A percentile compares a stretch with the other conserved stretches of the same genome.
phyloP scores from a whole-genome alignment of 176 grass and related monocot genomes.

The Eleusine coracana region DNA sequence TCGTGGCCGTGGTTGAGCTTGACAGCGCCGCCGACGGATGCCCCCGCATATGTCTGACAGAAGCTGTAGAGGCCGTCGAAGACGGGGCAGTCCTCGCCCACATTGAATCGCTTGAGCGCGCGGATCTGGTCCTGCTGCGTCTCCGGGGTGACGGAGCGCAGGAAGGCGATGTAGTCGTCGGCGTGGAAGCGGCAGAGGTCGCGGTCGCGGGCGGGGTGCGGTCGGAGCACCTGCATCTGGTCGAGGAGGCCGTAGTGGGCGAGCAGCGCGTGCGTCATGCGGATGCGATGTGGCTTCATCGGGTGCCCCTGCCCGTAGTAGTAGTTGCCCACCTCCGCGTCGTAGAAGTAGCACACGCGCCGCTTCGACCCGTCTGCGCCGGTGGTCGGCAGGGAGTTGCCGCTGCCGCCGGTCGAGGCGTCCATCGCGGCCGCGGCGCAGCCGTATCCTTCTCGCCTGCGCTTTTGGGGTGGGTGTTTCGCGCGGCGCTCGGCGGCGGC shows the following conservation, averaged over 20 bases:
- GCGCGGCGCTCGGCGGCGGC: slow-evolving; percentile 25
- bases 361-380: slow-evolving; percentile 72
- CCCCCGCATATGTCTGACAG: slow-evolving; percentile 88
- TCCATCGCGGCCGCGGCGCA: slow-evolving; percentile 38
- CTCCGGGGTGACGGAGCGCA: slow-evolving; percentile 73
- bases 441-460: not conserved
- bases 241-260: slow-evolving; percentile 82
- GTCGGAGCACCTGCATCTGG: slow-evolving; percentile 73
- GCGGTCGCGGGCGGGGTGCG: slow-evolving; percentile 68
- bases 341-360: slow-evolving; percentile 97
- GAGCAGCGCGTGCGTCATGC: slow-evolving; percentile 91
- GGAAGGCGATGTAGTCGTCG: slow-evolving; percentile 93
- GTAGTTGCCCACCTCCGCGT: slow-evolving; percentile 91
- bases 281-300: slow-evolving; percentile 96
- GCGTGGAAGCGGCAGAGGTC: slow-evolving; percentile 98
- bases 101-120: slow-evolving; percentile 78
- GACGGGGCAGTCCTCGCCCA: slow-evolving; percentile 89
- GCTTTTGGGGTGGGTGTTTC: not conserved
- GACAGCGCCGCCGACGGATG: slow-evolving; percentile 74
- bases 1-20: slow-evolving; percentile 90
- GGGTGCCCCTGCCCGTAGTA: slow-evolving; percentile 93
- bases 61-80: slow-evolving; percentile 81
- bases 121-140: slow-evolving; percentile 67
- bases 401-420: slow-evolving; percentile 53
- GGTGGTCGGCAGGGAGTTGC: slow-evolving; percentile 69